Conservation (phyloP, 2,329 filamentous ascomycete species). For the Hypomyces rosellus region DNA sequence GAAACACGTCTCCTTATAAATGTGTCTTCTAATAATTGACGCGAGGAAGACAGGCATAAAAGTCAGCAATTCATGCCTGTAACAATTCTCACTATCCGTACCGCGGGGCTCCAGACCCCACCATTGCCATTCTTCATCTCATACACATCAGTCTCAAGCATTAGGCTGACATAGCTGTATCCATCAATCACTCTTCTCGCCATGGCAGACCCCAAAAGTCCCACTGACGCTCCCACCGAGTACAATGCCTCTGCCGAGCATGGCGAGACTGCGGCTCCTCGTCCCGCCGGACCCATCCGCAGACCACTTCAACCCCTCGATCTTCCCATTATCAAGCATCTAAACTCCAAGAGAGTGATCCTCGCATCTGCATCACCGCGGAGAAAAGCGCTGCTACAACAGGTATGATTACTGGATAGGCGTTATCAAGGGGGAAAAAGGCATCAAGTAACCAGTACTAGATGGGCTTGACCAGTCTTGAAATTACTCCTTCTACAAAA, state of each 20-base stretch:
- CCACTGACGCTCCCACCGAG: slow-evolving; percentile 39
- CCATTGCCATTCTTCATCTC: too few relatives aligned
- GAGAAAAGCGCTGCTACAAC: slow-evolving; percentile 71
- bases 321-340: slow-evolving; percentile 69
- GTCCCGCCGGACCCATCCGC: slow-evolving; percentile 29
- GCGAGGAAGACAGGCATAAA: too few relatives aligned
- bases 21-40: too few relatives aligned
- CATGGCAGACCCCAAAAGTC: slow-evolving; percentile 24
- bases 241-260: slow-evolving; percentile 39
- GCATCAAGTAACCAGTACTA: slow-evolving; percentile 26
- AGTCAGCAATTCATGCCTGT: too few relatives aligned
- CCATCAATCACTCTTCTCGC: neutral
- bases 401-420: slow-evolving; percentile 36
- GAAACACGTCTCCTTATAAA: too few relatives aligned
- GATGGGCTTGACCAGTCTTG: slow-evolving; percentile 74
- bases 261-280: slow-evolving; percentile 17
- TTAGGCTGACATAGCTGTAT: too few relatives aligned
- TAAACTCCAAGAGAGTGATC: slow-evolving; percentile 75
- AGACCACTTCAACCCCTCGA: slow-evolving; percentile 61
- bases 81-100: too few relatives aligned
- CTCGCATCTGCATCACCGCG: slow-evolving; percentile 87
- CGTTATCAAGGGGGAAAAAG: too few relatives aligned
- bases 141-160: too few relatives aligned
- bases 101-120: too few relatives aligned
- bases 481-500: slow-evolving; percentile 75